Percentiles rank a stretch among this genome's conserved stretches.
phyloP scores from a whole-genome alignment of 345 rosid species.

The Nasturtium officinale region DNA sequence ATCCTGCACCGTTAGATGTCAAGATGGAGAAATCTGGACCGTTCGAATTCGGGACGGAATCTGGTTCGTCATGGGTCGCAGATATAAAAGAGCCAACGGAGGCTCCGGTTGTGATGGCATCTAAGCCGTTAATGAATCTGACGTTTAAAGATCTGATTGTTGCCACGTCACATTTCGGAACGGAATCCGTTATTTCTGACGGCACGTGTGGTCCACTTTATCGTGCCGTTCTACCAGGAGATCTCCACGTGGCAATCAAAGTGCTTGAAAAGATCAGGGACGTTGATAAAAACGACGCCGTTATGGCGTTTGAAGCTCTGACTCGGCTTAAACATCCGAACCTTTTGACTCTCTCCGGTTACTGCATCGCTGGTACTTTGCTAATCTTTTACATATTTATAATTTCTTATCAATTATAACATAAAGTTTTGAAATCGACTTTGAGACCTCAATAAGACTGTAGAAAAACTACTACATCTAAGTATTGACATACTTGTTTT shows the following conservation, averaged over 20 bases:
- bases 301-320: conserved; percentile 58
- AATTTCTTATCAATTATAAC: neutral
- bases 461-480: neutral
- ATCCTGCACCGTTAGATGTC: conserved; percentile 61
- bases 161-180: conserved; percentile 94
- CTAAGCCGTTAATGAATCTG: conserved; percentile 84
- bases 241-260: conserved; percentile 89
- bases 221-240: conserved; percentile 82
- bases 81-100: conserved; percentile 85
- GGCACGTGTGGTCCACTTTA: conserved; percentile 84
- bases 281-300: conserved; percentile 55
- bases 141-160: conserved; percentile 91
- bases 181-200: conserved; percentile 76
- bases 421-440: neutral
- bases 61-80: conserved; percentile 92
- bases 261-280: conserved; percentile 76
- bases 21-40: conserved; percentile 91
- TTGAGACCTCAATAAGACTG: neutral
- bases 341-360: conserved; percentile 80
- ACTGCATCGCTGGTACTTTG: conserved; percentile 85
- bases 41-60: conserved; percentile 85
- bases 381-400: neutral
- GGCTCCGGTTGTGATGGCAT: conserved; percentile 77
- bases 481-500: neutral
- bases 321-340: conserved; percentile 86